Evolutionary conservation across 1,284 basidiomycete genomes (phyloP).

Genomic region (Cutaneotrichosporon sp.): DNA sequence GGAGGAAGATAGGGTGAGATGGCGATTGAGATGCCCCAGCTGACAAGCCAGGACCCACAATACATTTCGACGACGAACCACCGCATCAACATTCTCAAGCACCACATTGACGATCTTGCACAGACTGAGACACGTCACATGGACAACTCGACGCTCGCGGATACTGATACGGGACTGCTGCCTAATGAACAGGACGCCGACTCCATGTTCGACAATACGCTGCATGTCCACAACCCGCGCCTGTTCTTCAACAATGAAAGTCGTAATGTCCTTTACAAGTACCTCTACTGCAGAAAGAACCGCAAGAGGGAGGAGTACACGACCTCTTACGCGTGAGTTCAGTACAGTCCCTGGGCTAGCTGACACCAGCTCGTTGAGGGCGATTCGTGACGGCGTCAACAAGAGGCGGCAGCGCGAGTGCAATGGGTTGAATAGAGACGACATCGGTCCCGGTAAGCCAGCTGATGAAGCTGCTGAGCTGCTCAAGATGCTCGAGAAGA

Average conservation of each 20-base stretch:
- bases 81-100: conserved; percentile 26
- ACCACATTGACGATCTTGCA: conserved; percentile 28
- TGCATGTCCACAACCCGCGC: conserved; percentile 82
- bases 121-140: conserved; percentile 28
- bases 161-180: background rate
- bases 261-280: conserved; percentile 79
- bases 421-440: conserved; percentile 19
- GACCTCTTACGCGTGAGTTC: conserved; percentile 69
- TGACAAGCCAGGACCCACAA: background rate
- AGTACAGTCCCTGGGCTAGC: background rate
- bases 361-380: conserved; percentile 24
- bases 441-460: too few relatives aligned
- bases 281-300: conserved; percentile 77
- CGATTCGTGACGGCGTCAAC: conserved; percentile 30
- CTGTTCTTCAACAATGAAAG: conserved; percentile 74
- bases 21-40: background rate
- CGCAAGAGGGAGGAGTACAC: conserved; percentile 77
- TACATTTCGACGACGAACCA: conserved; percentile 4
- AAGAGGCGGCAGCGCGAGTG: conserved; percentile 16
- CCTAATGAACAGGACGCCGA: background rate
- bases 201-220: conserved; percentile 67
- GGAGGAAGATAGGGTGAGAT: background rate
- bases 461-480: conserved; percentile 5
- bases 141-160: conserved; percentile 31
- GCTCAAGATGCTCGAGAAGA: conserved; percentile 20